Conservation (phyloP, 2,329 filamentous ascomycete genomes). For the Acrodontium crateriforme region DNA sequence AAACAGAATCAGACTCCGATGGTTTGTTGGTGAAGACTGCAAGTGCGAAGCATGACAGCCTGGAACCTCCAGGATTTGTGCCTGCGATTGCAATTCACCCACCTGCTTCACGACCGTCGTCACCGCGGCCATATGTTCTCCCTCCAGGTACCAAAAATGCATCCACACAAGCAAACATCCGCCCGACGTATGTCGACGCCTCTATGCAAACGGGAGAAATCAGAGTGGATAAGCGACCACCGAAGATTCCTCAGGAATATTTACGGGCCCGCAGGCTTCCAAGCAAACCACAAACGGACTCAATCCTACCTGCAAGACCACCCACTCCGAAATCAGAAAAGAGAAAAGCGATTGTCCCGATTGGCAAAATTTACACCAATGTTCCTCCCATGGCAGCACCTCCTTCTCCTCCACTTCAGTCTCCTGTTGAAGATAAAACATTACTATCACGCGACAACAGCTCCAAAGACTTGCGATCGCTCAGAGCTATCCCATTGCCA, state of each 20-base stretch:
- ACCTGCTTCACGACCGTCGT: slow-evolving; percentile 68
- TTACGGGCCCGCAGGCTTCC: slow-evolving; percentile 63
- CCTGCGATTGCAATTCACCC: slow-evolving; percentile 88
- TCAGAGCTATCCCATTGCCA: slow-evolving; percentile 21
- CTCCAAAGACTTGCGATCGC: slow-evolving; percentile 14
- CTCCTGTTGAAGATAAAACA: slow-evolving; percentile 13
- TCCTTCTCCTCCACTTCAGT: slow-evolving; percentile 15
- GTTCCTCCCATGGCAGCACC: slow-evolving; percentile 5
- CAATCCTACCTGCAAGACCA: slow-evolving; percentile 2
- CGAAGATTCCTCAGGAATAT: slow-evolving; percentile 62
- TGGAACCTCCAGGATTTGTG: slow-evolving; percentile 18
- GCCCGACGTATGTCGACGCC: slow-evolving; percentile 36
- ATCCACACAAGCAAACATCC: slow-evolving; percentile 60
- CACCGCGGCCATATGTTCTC: slow-evolving; percentile 62
- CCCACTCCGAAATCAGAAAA: slow-evolving; percentile 4
- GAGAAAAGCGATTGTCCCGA: slow-evolving; percentile 5
- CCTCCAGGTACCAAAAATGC: slow-evolving; percentile 71
- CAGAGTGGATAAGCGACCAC: slow-evolving; percentile 62
- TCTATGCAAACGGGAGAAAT: slow-evolving; percentile 86
- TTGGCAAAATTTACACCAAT: slow-evolving; percentile 11
- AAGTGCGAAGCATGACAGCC: too few relatives aligned
- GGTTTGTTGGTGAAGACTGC: too few relatives aligned
- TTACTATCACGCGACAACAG: slow-evolving; percentile 12
- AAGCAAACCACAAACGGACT: slow-evolving; percentile 27
- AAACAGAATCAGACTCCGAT: slow-evolving; percentile 20